Conservation (phyloP, 208 protist genomes). For the Crithidia acanthocephali region DNA sequence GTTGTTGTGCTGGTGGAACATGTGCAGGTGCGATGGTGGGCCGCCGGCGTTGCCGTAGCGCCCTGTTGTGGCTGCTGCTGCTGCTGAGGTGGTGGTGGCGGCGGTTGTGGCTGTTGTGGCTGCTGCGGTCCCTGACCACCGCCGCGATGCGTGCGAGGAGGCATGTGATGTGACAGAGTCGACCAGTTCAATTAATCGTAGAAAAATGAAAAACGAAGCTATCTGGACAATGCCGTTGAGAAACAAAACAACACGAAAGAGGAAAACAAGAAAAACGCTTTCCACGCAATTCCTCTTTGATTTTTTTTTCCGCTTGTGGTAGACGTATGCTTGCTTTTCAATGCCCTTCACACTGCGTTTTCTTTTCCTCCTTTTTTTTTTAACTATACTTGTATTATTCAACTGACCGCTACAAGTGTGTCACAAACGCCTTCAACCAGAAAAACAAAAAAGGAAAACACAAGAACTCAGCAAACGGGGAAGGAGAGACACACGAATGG, state of each 20-base stretch:
- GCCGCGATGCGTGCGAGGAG: slow-evolving; percentile 38
- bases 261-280: too few species aligned
- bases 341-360: too few species aligned
- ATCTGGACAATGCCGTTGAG: too few species aligned
- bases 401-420: slow-evolving; percentile 6
- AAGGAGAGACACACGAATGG: slow-evolving; percentile 1
- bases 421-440: slow-evolving; percentile 8
- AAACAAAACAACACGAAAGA: too few species aligned
- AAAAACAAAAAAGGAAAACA: slow-evolving; percentile 21
- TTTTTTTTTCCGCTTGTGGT: too few species aligned
- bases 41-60: slow-evolving; percentile 28
- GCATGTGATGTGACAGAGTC: slow-evolving; percentile 16
- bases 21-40: slow-evolving; percentile 35
- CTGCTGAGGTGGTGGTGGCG: slow-evolving; percentile 17
- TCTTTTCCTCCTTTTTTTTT: neutral
- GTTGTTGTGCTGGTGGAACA: slow-evolving; percentile 37
- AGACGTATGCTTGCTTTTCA: too few species aligned
- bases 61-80: slow-evolving; percentile 27
- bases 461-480: slow-evolving; percentile 7
- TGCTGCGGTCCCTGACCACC: slow-evolving; percentile 33
- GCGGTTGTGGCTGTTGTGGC: slow-evolving; percentile 25
- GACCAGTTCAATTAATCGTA: slow-evolving; percentile 2
- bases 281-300: too few species aligned
- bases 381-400: neutral
- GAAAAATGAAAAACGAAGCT: too few species aligned